Conservation (phyloP, 345 rosid genomes). For the Leavenworthia alabamica region DNA sequence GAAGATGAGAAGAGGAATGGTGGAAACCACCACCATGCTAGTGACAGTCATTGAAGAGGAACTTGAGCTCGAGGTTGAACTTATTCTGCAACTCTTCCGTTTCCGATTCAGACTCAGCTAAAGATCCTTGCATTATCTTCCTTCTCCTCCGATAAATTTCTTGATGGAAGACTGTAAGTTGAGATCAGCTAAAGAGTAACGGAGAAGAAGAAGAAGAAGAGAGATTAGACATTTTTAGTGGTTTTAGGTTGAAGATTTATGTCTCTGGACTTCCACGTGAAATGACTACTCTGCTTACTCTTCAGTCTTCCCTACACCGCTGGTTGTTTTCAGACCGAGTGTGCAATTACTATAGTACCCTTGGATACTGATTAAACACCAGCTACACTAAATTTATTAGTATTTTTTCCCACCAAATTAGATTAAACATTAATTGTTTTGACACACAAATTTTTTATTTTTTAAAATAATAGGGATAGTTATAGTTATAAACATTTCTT, state of each 20-base stretch:
- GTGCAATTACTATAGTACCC: neutral
- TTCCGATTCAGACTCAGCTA: slow-evolving; percentile 41
- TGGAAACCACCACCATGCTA: slow-evolving; percentile 37
- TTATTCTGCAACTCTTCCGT: slow-evolving; percentile 32
- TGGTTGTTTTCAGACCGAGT: slow-evolving; percentile 1
- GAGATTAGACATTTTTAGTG: slow-evolving; percentile 24
- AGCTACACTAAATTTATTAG: no score
- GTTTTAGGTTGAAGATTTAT: slow-evolving; percentile 27
- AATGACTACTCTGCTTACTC: slow-evolving; percentile 14
- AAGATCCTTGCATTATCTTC: slow-evolving; percentile 74
- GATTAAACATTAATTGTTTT: neutral
- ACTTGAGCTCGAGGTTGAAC: slow-evolving; percentile 34
- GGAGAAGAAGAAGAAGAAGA: slow-evolving; percentile 10
- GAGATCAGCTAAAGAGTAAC: neutral
- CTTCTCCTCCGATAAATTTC: neutral
- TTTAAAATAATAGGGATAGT: no score
- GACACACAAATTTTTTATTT: neutral
- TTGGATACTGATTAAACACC: neutral
- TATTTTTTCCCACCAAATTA: neutral
- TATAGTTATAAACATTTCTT: no score
- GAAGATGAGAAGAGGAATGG: slow-evolving; percentile 15
- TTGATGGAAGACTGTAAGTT: no score
- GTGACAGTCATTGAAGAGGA: slow-evolving; percentile 60
- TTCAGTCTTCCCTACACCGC: no score
- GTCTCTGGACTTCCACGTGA: slow-evolving; percentile 32